Evolutionary conservation across 768 basidiomycete species (phyloP).

Genomic region (Termitomyces sp.): DNA sequence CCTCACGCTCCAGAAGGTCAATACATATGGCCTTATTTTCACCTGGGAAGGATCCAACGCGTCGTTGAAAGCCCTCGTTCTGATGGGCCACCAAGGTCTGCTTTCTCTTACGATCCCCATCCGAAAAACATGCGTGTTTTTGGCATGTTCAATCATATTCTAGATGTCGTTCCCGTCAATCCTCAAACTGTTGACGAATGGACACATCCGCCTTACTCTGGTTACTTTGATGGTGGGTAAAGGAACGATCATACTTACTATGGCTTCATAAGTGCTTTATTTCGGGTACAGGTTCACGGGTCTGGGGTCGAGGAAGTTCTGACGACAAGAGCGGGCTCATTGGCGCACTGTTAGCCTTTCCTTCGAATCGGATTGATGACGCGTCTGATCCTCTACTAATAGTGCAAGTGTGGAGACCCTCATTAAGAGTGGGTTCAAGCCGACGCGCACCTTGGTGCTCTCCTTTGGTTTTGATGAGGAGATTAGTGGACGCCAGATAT

Average conservation of each 20-base stretch:
- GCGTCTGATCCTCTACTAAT: not conserved
- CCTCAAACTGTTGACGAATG: constrained; percentile 48
- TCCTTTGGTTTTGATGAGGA: constrained; percentile 82
- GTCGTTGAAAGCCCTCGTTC: constrained; percentile 65
- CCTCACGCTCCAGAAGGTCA: constrained; percentile 65
- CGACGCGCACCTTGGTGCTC: constrained; percentile 59
- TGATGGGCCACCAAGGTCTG: constrained; percentile 68
- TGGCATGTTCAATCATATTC: not conserved
- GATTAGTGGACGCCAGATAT: constrained; percentile 48
- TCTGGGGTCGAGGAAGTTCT: constrained; percentile 75
- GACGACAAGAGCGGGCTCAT: constrained; percentile 81
- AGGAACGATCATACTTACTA: not conserved
- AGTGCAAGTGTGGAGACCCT: constrained; percentile 64
- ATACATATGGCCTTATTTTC: constrained; percentile 74
- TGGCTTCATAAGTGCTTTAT: not conserved
- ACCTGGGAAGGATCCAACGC: constrained; percentile 67
- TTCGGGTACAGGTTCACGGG: constrained; percentile 35
- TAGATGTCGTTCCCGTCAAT: constrained; percentile 65
- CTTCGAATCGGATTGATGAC: not conserved
- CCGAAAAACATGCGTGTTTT: not conserved
- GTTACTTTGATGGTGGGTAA: constrained; percentile 48
- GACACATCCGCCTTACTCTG: constrained; percentile 59
- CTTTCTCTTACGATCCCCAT: not conserved
- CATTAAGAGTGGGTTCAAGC: constrained; percentile 59
- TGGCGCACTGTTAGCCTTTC: constrained; percentile 37